A percentile compares a stretch with the other conserved stretches of the same genome.
These are phyloP conservation scores for Barbatosphaeria neglecta DNA, from an alignment of 495 filamentous ascomycete genomes.

Conservation along the genomic window DNA sequence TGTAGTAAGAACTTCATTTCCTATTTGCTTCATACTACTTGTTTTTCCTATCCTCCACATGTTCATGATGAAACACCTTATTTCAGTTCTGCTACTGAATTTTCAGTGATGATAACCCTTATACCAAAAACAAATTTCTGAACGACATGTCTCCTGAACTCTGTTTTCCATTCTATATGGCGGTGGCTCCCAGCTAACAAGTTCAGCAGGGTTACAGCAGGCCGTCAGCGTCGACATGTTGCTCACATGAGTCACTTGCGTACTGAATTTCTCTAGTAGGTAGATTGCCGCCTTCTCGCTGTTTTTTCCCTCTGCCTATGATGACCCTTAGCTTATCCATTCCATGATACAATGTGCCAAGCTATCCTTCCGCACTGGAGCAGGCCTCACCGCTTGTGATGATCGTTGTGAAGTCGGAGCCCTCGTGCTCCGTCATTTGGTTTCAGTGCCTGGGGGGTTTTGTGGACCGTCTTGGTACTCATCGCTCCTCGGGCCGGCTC, in stretches of 20 bases:
- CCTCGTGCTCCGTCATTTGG: constrained; percentile 29
- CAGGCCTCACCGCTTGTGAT: constrained; percentile 42
- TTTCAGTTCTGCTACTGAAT: constrained; percentile 97
- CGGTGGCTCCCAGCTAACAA: constrained; percentile 1
- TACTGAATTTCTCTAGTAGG: neutral
- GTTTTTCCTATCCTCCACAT: constrained; percentile 5
- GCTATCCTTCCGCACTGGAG: constrained; percentile 74
- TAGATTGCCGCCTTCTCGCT: constrained; percentile 8
- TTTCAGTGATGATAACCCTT: constrained; percentile 62
- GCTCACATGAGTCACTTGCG: too few relatives aligned
- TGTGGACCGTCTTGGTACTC: constrained; percentile 31
- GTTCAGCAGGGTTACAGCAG: too few relatives aligned
- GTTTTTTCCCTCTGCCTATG: constrained; percentile 31
- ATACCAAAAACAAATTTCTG: constrained; percentile 65
- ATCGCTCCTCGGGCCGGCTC: constrained; percentile 23
- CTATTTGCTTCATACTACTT: neutral
- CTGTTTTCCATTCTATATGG: constrained; percentile 9
- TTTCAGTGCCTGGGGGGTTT: constrained; percentile 27
- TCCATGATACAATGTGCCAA: constrained; percentile 76
- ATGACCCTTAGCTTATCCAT: constrained; percentile 99
- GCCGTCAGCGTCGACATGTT: too few relatives aligned
- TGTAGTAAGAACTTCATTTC: constrained; percentile 11
- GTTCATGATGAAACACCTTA: constrained; percentile 64
- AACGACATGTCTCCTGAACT: constrained; percentile 7
- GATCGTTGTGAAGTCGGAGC: constrained; percentile 81